Percentiles rank a stretch among this genome's conserved stretches.
Evolutionary conservation across 768 basidiomycete genomes (phyloP).

Genomic region (Termitomyces sp.): DNA sequence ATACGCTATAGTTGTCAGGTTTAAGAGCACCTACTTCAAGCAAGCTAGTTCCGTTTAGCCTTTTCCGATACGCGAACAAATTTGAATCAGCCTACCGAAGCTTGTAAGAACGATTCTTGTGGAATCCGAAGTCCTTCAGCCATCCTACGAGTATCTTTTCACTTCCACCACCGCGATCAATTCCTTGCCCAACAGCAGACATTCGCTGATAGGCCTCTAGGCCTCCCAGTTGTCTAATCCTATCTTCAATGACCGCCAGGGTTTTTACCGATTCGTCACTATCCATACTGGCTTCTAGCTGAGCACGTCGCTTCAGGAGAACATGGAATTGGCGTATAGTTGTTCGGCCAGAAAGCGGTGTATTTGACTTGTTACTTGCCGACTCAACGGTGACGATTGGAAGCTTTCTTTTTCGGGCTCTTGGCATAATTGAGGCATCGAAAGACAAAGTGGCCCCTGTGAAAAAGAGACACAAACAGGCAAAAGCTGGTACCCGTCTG

Average conservation of each 20-base stretch:
- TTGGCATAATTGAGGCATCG: slow-evolving; percentile 24
- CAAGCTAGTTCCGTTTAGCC: slow-evolving; percentile 39
- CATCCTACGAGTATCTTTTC: slow-evolving; percentile 75
- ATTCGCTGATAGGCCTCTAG: slow-evolving; percentile 77
- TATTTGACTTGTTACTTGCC: slow-evolving; percentile 34
- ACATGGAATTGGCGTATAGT: slow-evolving; percentile 80
- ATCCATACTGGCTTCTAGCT: slow-evolving; percentile 31
- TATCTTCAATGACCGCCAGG: slow-evolving; percentile 46
- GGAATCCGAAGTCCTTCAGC: slow-evolving; percentile 52
- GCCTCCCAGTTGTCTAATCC: slow-evolving; percentile 72
- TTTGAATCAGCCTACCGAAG: slow-evolving; percentile 24
- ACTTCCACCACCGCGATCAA: slow-evolving; percentile 83
- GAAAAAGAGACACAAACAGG: not conserved
- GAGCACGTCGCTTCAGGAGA: slow-evolving; percentile 62
- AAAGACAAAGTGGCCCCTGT: not conserved
- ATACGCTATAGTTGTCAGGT: slow-evolving; percentile 72
- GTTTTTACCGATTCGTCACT: slow-evolving; percentile 22
- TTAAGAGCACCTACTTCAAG: slow-evolving; percentile 87
- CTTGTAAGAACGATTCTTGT: slow-evolving; percentile 17
- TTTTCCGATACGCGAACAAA: not conserved
- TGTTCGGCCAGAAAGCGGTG: slow-evolving; percentile 56
- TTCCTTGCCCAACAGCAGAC: slow-evolving; percentile 75
- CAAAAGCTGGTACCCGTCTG: not conserved
- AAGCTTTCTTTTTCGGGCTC: slow-evolving; percentile 27
- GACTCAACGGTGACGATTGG: slow-evolving; percentile 22